Base-by-base conservation (phyloP, 331 rosid species). In the Acacia concinna region DNA sequence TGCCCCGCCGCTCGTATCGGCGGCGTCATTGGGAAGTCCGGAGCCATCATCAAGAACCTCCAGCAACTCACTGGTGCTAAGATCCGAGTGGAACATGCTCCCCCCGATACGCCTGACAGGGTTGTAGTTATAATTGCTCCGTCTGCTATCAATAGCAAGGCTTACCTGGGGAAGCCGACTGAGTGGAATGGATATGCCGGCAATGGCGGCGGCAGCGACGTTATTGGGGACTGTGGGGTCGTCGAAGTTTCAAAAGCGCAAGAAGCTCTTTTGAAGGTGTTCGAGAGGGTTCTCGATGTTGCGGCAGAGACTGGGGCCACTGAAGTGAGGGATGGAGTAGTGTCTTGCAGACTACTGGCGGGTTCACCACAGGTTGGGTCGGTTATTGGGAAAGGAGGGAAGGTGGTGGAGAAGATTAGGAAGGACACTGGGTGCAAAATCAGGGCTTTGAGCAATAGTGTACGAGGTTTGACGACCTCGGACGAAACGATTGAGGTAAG, bases 1-100 rank as follows among this genome's bases (percentile, higher is more conserved):
- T 95, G 98, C 86, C 98, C 92, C 84, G 89, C 92, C 6, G 92
- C 98, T 0, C 90, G 98, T 52, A 84, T 92, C 5, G 98, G 98
- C 14, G 96, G 96, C 30, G 75, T 95, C 67, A 95, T 95, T 67
- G 98, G 98, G 2, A 93, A 91, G 84, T 85, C 93, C 13, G 99
- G 99, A 20, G 17, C 31, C 71, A 87, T 83, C 13, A 93, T 96
- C 71, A 96, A 86, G 89, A 81, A 86, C 57, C 97, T 96, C 27
- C 98, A 91, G 90, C 88, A 79, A 44, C 56, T 79, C 43, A 91
- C 96, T 4, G 94, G 88, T 10, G 91, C 96, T 1, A 93, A 68
- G 90, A 93, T 96, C 85, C 87, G 98, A 44, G 46, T 96, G 17
- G 92, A 87, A 59, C 85, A 89, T 0, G 90, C 93, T 27, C 93